These are phyloP conservation scores for Zarea fungicola DNA, from an alignment of 2,329 filamentous ascomycete species.

Conservation along the genomic window DNA sequence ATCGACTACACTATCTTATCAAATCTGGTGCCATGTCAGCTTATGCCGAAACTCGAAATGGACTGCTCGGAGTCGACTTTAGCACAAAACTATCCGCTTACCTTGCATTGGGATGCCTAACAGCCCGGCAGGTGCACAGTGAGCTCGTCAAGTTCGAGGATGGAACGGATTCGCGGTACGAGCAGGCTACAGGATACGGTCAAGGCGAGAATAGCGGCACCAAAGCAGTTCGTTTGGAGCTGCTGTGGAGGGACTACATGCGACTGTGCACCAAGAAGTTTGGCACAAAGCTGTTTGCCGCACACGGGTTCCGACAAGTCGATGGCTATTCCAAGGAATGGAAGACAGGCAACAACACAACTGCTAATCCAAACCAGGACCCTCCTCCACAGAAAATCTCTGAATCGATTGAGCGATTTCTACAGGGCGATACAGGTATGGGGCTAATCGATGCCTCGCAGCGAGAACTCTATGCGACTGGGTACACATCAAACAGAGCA, in stretches of 20 bases:
- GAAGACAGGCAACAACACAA: slow-evolving; percentile 38
- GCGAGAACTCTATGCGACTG: slow-evolving; percentile 68
- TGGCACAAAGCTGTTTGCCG: slow-evolving; percentile 55
- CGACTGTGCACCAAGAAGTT: slow-evolving; percentile 69
- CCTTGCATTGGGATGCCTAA: slow-evolving; percentile 66
- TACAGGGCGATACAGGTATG: slow-evolving; percentile 66
- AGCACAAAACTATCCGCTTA: slow-evolving; percentile 73
- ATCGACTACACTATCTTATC: slow-evolving; percentile 57
- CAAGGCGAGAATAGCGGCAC: slow-evolving; percentile 69
- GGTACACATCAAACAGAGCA: slow-evolving; percentile 72
- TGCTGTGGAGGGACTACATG: slow-evolving; percentile 80
- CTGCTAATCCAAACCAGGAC: slow-evolving; percentile 30
- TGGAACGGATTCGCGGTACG: slow-evolving; percentile 40
- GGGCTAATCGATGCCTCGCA: slow-evolving; percentile 74
- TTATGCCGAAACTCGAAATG: slow-evolving; percentile 69
- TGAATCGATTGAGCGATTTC: slow-evolving; percentile 51
- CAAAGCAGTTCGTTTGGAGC: slow-evolving; percentile 62
- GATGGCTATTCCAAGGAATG: slow-evolving; percentile 40
- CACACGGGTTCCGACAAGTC: slow-evolving; percentile 56
- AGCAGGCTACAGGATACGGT: slow-evolving; percentile 52
- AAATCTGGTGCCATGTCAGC: slow-evolving; percentile 52
- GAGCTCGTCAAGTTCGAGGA: slow-evolving; percentile 66
- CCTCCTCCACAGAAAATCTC: slow-evolving; percentile 39
- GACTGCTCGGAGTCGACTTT: slow-evolving; percentile 63
- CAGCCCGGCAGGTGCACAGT: slow-evolving; percentile 66